Evolutionary conservation across 2,329 filamentous ascomycete genomes (phyloP).

Genomic region (Neofusicoccum cordaticola): DNA sequence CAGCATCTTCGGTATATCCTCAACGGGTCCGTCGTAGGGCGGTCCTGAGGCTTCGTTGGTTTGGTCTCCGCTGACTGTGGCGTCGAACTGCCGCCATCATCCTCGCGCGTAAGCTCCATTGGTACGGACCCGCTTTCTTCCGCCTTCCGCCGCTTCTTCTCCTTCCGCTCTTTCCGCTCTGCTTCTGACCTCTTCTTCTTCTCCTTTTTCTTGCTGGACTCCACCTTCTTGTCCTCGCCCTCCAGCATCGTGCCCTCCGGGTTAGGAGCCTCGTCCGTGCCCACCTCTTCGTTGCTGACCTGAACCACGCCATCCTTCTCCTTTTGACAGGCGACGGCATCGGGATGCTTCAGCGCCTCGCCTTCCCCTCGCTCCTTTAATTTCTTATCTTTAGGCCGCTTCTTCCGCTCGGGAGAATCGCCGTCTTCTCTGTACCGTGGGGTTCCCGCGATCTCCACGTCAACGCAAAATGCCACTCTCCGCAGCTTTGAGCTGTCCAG

Average conservation of each 20-base stretch:
- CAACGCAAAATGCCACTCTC: slow-evolving; percentile 91
- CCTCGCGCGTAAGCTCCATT: slow-evolving; percentile 72
- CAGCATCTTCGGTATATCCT: slow-evolving; percentile 94
- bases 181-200: slow-evolving; percentile 96
- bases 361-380: slow-evolving; percentile 69
- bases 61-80: slow-evolving; percentile 25
- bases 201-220: slow-evolving; percentile 72
- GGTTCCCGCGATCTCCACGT: slow-evolving; percentile 91
- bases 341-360: slow-evolving; percentile 67
- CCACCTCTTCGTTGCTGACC: slow-evolving; percentile 37
- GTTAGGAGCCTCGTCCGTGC: slow-evolving; percentile 41
- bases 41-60: slow-evolving; percentile 55
- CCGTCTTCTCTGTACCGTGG: slow-evolving; percentile 69
- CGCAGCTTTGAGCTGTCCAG: slow-evolving; percentile 77
- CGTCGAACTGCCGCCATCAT: slow-evolving; percentile 41
- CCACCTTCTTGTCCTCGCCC: slow-evolving; percentile 30
- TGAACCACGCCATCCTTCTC: slow-evolving; percentile 48
- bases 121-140: slow-evolving; percentile 86
- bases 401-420: slow-evolving; percentile 46
- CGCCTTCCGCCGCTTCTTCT: slow-evolving; percentile 79
- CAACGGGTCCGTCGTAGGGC: slow-evolving; percentile 84
- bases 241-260: slow-evolving; percentile 36
- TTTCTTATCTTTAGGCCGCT: slow-evolving; percentile 55
- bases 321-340: slow-evolving; percentile 54
- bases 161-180: slow-evolving; percentile 86